A percentile compares a stretch with the other conserved stretches of the same genome.
These are phyloP conservation scores for Beauveria pseudobassiana DNA, from an alignment of 2,329 filamentous ascomycete species.

Conservation along the genomic window DNA sequence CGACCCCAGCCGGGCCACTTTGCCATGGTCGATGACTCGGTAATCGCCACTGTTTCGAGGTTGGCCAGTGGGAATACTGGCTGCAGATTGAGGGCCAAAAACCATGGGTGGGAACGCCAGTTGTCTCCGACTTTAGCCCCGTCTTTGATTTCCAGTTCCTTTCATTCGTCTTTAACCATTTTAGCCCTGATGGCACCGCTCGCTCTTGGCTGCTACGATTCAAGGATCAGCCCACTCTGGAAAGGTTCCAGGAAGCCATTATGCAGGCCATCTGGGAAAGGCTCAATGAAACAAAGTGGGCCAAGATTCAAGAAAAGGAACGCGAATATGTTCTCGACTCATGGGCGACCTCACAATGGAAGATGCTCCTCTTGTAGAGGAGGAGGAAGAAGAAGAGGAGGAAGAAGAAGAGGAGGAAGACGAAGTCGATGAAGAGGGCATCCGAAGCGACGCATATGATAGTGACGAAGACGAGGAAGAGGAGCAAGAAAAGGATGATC, in stretches of 20 bases:
- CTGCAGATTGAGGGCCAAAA: constrained; percentile 71
- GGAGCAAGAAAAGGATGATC: constrained; percentile 56
- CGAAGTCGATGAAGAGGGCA: constrained; percentile 50
- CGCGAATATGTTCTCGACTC: constrained; percentile 87
- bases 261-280: constrained; percentile 98
- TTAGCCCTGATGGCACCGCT: constrained; percentile 76
- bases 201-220: constrained; percentile 96
- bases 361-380: constrained; percentile 51
- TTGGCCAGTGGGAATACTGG: constrained; percentile 93
- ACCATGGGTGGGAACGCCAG: constrained; percentile 79
- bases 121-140: constrained; percentile 88
- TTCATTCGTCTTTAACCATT: constrained; percentile 99
- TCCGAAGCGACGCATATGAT: constrained; percentile 62
- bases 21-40: constrained; percentile 65
- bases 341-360: constrained; percentile 94
- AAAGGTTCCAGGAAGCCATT: constrained; percentile 84
- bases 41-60: constrained; percentile 75
- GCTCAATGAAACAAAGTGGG: constrained; percentile 89
- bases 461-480: constrained; percentile 72
- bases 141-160: constrained; percentile 98
- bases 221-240: constrained; percentile 70
- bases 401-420: constrained; percentile 47
- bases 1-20: constrained; percentile 81
- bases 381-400: constrained; percentile 35
- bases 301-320: constrained; percentile 84